These are phyloP conservation scores for Babesia sp. DNA, from an alignment of 169 alveolate genomes.

Conservation along the genomic window DNA sequence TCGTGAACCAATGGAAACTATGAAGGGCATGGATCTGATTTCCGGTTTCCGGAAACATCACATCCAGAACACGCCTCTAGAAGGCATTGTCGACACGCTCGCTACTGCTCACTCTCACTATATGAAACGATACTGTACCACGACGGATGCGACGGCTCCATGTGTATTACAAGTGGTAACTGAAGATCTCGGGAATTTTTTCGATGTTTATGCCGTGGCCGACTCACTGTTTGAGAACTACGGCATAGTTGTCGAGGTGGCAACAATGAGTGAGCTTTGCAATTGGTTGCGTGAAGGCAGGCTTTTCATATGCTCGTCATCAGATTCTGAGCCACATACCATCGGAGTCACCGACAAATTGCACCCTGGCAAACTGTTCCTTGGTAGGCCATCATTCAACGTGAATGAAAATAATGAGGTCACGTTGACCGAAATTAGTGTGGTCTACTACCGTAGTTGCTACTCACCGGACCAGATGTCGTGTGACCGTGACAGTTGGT, in stretches of 20 bases:
- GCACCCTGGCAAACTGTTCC: slow-evolving; percentile 39
- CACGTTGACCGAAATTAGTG: slow-evolving; percentile 47
- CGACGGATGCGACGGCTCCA: slow-evolving; percentile 21
- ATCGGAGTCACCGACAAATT: not conserved
- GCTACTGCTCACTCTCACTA: slow-evolving; percentile 44
- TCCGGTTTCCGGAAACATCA: slow-evolving; percentile 19
- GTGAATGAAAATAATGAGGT: not conserved
- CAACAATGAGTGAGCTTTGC: slow-evolving; percentile 31
- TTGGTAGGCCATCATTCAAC: slow-evolving; percentile 15
- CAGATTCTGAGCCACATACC: slow-evolving; percentile 10
- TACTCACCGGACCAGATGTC: slow-evolving; percentile 32
- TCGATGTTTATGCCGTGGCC: slow-evolving; percentile 51
- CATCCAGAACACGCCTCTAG: slow-evolving; percentile 36
- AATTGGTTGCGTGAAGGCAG: slow-evolving; percentile 20
- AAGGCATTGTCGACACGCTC: slow-evolving; percentile 36
- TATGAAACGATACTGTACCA: slow-evolving; percentile 18
- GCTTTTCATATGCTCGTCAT: slow-evolving; percentile 10
- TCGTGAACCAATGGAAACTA: not conserved
- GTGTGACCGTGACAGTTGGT: slow-evolving; percentile 40
- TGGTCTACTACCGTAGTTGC: slow-evolving; percentile 44
- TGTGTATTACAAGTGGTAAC: slow-evolving; percentile 42
- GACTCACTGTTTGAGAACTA: slow-evolving; percentile 30
- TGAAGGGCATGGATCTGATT: not conserved
- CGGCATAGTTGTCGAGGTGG: slow-evolving; percentile 40
- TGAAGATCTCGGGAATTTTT: slow-evolving; percentile 40